A percentile compares a stretch with the other conserved stretches of the same genome.
Evolutionary conservation across 805 yeast species (phyloP).

Genomic region (Cephaloascus fragrans): DNA sequence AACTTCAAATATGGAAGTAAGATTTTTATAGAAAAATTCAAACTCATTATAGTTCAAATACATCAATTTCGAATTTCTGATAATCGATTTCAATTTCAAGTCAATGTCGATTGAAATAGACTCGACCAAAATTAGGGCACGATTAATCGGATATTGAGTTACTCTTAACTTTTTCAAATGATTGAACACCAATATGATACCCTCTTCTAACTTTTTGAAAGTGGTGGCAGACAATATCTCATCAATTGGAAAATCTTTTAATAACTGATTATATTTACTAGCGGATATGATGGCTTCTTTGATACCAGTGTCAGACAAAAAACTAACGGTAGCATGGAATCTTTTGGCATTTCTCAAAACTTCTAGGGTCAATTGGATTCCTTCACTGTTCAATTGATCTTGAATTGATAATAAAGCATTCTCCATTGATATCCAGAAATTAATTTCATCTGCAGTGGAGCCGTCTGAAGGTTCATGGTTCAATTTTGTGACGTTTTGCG

Average conservation of each 20-base stretch:
- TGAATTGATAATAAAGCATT: slow-evolving; percentile 43
- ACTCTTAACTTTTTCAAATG: slow-evolving; percentile 57
- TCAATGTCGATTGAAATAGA: slow-evolving; percentile 51
- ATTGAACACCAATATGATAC: slow-evolving; percentile 39
- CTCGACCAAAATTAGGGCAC: slow-evolving; percentile 61
- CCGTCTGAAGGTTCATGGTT: slow-evolving; percentile 47
- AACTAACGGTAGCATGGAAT: slow-evolving; percentile 68
- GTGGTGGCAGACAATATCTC: slow-evolving; percentile 41
- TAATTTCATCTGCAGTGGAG: slow-evolving; percentile 52
- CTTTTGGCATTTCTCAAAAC: slow-evolving; percentile 63
- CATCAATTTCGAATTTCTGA: slow-evolving; percentile 33
- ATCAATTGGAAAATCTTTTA: slow-evolving; percentile 62
- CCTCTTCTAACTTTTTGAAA: slow-evolving; percentile 31
- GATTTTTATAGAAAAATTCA: slow-evolving; percentile 12
- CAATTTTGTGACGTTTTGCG: slow-evolving; percentile 45
- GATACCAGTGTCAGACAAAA: slow-evolving; percentile 63
- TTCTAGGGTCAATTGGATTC: slow-evolving; percentile 47
- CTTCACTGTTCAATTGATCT: slow-evolving; percentile 45
- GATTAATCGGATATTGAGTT: slow-evolving; percentile 50
- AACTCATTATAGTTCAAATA: slow-evolving; percentile 30
- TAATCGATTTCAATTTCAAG: slow-evolving; percentile 26
- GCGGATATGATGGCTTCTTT: slow-evolving; percentile 42
- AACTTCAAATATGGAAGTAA: slow-evolving; percentile 25
- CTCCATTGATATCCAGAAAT: slow-evolving; percentile 73
- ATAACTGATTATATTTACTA: slow-evolving; percentile 46